Conservation (phyloP, 2,329 filamentous ascomycete genomes). For the Beauveria asiatica region DNA sequence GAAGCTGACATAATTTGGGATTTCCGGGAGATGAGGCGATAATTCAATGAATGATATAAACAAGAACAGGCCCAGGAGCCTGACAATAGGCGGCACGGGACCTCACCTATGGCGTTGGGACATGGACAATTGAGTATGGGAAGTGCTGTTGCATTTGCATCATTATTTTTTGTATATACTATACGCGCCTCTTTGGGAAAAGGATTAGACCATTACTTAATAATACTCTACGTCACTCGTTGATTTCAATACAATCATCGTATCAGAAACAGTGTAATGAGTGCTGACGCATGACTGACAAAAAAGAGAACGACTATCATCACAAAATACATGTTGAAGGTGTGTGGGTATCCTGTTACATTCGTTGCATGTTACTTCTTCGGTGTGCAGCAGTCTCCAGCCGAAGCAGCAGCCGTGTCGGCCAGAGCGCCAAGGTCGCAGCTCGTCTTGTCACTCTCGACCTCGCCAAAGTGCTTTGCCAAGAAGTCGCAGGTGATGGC, state of each 20-base stretch:
- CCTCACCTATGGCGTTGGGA: slow-evolving; percentile 10
- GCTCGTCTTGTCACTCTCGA: slow-evolving; percentile 25
- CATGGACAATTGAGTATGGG: slow-evolving; percentile 8
- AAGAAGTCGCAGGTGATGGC: slow-evolving; percentile 54
- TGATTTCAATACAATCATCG: background rate
- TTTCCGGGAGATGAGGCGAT: background rate
- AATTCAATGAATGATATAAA: slow-evolving; percentile 7
- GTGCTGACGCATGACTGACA: background rate
- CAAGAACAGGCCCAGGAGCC: background rate
- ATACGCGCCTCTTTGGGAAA: background rate
- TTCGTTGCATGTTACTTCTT: slow-evolving; percentile 21
- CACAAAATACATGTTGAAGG: background rate
- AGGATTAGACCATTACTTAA: slow-evolving; percentile 6
- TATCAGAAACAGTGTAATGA: background rate
- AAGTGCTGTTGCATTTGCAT: slow-evolving; percentile 1
- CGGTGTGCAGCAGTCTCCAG: slow-evolving; percentile 47
- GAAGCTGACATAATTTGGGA: background rate
- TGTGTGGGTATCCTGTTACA: background rate
- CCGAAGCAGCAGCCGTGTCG: slow-evolving; percentile 34
- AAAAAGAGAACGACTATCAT: background rate
- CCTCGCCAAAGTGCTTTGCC: slow-evolving; percentile 49
- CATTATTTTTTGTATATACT: slow-evolving; percentile 12
- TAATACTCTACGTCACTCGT: slow-evolving; percentile 5
- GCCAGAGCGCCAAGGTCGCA: slow-evolving; percentile 36
- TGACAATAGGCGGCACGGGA: background rate